Conservation (phyloP, 176 grass and related monocot genomes). For the Pharus latifolius region DNA sequence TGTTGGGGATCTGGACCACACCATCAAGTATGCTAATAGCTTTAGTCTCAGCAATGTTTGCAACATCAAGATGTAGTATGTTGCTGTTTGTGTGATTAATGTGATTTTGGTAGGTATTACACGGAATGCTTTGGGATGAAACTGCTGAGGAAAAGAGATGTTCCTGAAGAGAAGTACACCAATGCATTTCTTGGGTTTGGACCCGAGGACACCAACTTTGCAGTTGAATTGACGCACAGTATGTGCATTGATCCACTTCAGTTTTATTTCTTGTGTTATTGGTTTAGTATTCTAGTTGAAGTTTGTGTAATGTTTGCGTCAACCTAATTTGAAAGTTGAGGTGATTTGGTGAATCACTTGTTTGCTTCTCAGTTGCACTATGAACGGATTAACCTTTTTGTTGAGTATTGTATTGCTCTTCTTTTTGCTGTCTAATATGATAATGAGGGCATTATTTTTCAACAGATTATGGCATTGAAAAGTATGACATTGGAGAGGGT, state of each 20-base stretch:
- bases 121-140: constrained; percentile 92
- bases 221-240: constrained; percentile 89
- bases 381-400: neutral
- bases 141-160: constrained; percentile 77
- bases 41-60: neutral
- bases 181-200: constrained; percentile 96
- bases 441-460: constrained; percentile 5
- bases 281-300: neutral
- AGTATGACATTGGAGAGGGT: constrained; percentile 88
- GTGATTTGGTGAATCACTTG: too few relatives aligned
- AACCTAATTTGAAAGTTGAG: neutral
- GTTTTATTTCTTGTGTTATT: neutral
- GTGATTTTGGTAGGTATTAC: constrained; percentile 54
- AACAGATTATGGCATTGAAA: constrained; percentile 87
- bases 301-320: neutral
- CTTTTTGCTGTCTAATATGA: neutral
- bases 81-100: neutral
- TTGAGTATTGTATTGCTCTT: neutral
- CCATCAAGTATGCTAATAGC: constrained; percentile 52
- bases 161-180: constrained; percentile 91
- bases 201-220: constrained; percentile 79
- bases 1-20: constrained; percentile 82
- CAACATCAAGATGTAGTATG: neutral
- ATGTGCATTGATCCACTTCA: constrained; percentile 7
- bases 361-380: neutral